phyloP scores from a whole-genome alignment of 2,329 filamentous ascomycete genomes.

The Akanthomyces lecanii region DNA sequence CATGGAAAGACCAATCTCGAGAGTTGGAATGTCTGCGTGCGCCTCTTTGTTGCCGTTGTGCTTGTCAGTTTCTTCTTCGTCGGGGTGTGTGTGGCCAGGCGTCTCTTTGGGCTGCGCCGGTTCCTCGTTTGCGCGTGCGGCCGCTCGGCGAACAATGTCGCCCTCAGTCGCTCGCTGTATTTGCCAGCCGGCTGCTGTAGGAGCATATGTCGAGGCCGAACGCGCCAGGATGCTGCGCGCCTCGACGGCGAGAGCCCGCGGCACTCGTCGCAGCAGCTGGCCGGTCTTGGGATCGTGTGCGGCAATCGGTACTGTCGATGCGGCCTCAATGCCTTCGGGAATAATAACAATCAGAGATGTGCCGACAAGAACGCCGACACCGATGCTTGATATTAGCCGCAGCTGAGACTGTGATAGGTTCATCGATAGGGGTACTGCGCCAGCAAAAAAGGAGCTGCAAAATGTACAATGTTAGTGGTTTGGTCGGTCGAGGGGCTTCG shows the following conservation, averaged over 20 bases:
- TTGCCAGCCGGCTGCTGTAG: neutral
- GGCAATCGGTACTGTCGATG: slow-evolving; percentile 57
- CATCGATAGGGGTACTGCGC: slow-evolving; percentile 85
- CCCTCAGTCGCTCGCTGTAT: neutral
- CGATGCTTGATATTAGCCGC: slow-evolving; percentile 84
- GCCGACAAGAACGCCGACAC: slow-evolving; percentile 89
- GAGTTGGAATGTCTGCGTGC: slow-evolving; percentile 51
- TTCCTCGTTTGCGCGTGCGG: slow-evolving; percentile 18
- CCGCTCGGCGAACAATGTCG: slow-evolving; percentile 9
- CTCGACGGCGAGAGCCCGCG: slow-evolving; percentile 27
- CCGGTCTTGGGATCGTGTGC: slow-evolving; percentile 35
- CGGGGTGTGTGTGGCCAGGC: slow-evolving; percentile 23
- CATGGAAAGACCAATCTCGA: slow-evolving; percentile 82
- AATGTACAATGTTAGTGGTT: slow-evolving; percentile 19
- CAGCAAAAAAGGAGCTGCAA: slow-evolving; percentile 83
- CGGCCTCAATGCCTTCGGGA: slow-evolving; percentile 89
- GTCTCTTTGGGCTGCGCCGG: slow-evolving; percentile 14
- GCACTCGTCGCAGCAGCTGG: slow-evolving; percentile 30
- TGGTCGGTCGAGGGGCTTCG: slow-evolving; percentile 10
- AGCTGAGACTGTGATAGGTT: slow-evolving; percentile 81
- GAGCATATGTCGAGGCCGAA: neutral
- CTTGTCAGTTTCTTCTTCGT: slow-evolving; percentile 26
- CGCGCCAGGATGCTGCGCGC: slow-evolving; percentile 23
- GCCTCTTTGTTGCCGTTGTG: slow-evolving; percentile 32
- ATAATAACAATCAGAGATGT: slow-evolving; percentile 97